Base-by-base conservation (phyloP, 257 asterid genomes). In the Forsythia viridissima region DNA sequence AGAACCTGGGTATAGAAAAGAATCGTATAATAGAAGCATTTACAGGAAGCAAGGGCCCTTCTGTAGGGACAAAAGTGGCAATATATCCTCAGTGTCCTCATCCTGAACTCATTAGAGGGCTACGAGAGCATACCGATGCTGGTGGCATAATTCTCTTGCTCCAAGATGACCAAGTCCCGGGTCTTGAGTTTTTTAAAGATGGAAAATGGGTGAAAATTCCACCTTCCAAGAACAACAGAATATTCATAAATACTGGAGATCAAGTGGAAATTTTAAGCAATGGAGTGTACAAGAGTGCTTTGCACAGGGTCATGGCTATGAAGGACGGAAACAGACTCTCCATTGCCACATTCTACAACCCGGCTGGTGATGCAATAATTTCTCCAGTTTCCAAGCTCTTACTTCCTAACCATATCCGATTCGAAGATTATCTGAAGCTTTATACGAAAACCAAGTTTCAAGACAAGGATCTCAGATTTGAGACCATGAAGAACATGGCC, bases 101-200 rank as follows among this genome's bases (percentile, higher is more conserved):
- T 46, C 94, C 98, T 6, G 92, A 90, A 61, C 88, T 82, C 6
- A 88, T 92, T 40, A 85, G 96, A 77, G 98, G 98, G 36, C 96
- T 93, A 16, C 86, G 98, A 1, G 98, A 93, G 79, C 98, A 93
- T 78, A 89, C 98, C 2, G 98, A 93, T 80, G 98, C 98, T 16
- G 98, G 98, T 0, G 98, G 98, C 0, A 91, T 92, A 80, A 89
- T 93, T 76, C 93, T 93, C 74, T 74, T 93, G 82, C 97, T 92
- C 84, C 98, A 93, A 78, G 98, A 93, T 70, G 97, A 92, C 59
- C 86, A 88, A 85, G 96, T 93, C 73, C 96, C 96, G 0, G 98
- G 98, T 41, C 96, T 93, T 2, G 92, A 93, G 78, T 93, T 93
- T 81, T 86, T 83, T 81, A 92, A 85, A 85, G 96, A 91, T 21